phyloP scores from a whole-genome alignment of 345 rosid species.

The Hibiscus tridactylites region DNA sequence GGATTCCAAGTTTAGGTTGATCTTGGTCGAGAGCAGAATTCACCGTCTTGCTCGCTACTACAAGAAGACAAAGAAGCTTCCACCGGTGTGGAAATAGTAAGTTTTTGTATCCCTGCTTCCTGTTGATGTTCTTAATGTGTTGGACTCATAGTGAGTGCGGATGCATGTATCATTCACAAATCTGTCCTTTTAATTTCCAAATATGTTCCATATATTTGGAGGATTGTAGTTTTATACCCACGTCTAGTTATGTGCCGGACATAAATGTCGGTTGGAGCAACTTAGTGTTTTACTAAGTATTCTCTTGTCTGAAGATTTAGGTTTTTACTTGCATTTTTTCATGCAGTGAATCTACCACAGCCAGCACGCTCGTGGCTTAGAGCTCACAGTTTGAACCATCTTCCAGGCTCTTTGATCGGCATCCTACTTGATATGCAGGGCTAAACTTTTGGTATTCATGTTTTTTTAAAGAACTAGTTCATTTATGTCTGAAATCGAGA shows the following conservation, averaged over 20 bases:
- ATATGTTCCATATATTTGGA: no score
- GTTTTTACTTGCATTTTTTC: not conserved
- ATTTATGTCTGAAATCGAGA: not conserved
- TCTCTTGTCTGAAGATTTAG: not conserved
- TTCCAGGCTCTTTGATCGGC: not conserved
- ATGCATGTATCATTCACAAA: not conserved
- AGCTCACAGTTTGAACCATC: not conserved
- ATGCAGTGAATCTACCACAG: slow-evolving; percentile 58
- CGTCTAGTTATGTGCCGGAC: not conserved
- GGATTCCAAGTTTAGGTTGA: slow-evolving; percentile 86
- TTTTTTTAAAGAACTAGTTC: not conserved
- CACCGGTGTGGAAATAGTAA: slow-evolving; percentile 91
- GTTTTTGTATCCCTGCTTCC: slow-evolving; percentile 8
- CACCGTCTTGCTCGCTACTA: slow-evolving; percentile 93
- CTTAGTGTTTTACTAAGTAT: not conserved
- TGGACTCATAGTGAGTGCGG: not conserved
- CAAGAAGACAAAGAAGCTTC: slow-evolving; percentile 97
- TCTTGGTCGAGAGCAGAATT: slow-evolving; percentile 90
- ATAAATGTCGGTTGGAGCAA: not conserved
- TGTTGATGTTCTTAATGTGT: not conserved
- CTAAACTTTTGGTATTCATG: not conserved
- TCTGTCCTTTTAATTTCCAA: not conserved
- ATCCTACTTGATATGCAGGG: not conserved
- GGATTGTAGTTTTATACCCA: not conserved
- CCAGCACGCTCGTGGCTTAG: slow-evolving; percentile 61